Conservation (phyloP, 306 rosid genomes). For the Gynostemma pentaphyllum region DNA sequence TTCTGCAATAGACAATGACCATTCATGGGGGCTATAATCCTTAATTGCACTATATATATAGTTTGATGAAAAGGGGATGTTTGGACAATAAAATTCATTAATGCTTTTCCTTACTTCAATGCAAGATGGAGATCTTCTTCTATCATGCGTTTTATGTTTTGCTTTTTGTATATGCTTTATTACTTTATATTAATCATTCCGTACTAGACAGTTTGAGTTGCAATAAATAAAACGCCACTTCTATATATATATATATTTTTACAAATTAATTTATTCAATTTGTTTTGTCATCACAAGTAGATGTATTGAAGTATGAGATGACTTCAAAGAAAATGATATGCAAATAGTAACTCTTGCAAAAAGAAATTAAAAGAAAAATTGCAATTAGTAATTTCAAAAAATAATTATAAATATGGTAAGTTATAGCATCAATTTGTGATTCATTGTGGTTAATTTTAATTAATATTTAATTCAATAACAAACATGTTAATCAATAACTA, state of each 20-base stretch:
- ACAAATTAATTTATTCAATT: not conserved
- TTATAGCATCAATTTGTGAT: no score
- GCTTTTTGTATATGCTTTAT: not conserved
- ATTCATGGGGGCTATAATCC: not conserved
- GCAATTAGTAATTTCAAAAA: no score
- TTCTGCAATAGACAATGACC: not conserved
- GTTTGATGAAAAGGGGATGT: not conserved
- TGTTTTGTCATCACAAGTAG: not conserved
- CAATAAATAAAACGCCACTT: conserved; percentile 2
- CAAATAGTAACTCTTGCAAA: no score
- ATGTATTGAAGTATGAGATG: no score
- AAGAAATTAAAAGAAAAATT: no score
- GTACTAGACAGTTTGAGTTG: not conserved
- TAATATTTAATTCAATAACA: no score
- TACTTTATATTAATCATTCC: not conserved
- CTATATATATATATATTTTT: no score
- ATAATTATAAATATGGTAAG: no score
- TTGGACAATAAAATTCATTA: not conserved
- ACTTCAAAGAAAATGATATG: no score
- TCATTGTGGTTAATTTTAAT: no score
- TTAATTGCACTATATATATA: not conserved
- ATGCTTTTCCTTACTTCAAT: not conserved
- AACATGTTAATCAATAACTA: no score
- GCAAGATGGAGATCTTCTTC: not conserved
- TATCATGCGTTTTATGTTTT: not conserved